Percentiles rank a stretch among this genome's conserved stretches.
Evolutionary conservation across 2,329 filamentous ascomycete genomes (phyloP).

Genomic region (Penicillium sp.): DNA sequence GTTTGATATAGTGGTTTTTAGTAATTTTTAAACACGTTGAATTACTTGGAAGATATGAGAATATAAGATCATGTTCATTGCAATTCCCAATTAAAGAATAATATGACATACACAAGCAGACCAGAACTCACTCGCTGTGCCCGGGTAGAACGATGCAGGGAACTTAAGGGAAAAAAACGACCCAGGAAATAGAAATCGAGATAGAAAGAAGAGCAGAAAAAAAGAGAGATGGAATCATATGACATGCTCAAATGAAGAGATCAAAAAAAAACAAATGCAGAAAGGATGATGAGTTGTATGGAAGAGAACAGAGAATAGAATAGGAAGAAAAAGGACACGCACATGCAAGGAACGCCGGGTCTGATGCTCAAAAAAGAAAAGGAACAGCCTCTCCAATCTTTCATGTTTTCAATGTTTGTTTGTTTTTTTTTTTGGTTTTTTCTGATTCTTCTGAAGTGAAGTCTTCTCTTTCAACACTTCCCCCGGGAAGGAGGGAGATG

Average conservation of each 20-base stretch:
- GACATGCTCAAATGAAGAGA: conserved; percentile 13
- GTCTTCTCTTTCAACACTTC: not conserved
- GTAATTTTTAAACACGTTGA: too few relatives aligned
- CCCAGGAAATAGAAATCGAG: not conserved
- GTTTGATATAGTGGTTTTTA: not conserved
- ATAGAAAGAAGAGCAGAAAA: not conserved
- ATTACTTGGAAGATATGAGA: not conserved
- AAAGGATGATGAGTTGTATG: not conserved
- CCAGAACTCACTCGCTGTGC: conserved; percentile 32
- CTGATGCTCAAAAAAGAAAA: conserved; percentile 23
- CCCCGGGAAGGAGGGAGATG: conserved; percentile 2
- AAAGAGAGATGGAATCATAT: conserved; percentile 5
- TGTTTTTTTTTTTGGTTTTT: conserved; percentile 10
- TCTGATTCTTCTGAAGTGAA: conserved; percentile 3
- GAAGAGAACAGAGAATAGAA: not conserved
- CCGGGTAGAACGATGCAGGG: conserved; percentile 22
- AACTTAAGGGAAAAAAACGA: conserved; percentile 6
- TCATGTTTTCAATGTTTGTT: conserved; percentile 13
- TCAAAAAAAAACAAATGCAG: conserved; percentile 12
- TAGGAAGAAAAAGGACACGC: conserved; percentile 14
- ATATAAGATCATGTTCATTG: conserved; percentile 23
- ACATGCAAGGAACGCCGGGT: conserved; percentile 24
- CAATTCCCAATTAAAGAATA: conserved; percentile 15
- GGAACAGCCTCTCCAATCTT: conserved; percentile 20
- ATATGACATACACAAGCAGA: conserved; percentile 25